Conservation (phyloP, 2,329 filamentous ascomycete genomes). For the Nakataea oryzae region DNA sequence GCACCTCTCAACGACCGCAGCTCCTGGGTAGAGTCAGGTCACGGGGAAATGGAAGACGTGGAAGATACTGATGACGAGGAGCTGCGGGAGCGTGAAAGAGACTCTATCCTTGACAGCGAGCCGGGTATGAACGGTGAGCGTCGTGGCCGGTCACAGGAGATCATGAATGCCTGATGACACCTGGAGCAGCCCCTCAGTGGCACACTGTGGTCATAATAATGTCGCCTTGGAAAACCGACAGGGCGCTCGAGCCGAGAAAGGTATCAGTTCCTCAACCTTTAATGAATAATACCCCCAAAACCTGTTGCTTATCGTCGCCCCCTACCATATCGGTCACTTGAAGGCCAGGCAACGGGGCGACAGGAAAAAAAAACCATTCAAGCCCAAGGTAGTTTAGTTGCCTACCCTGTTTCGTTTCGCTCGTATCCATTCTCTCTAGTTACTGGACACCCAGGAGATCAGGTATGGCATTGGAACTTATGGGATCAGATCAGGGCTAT, state of each 20-base stretch:
- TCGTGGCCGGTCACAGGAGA: conserved; percentile 44
- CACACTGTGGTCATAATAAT: neutral
- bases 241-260: neutral
- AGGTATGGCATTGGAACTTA: neutral
- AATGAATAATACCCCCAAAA: neutral
- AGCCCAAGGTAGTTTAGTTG: no score
- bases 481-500: neutral
- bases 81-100: conserved; percentile 15
- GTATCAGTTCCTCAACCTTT: neutral
- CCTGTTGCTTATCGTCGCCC: neutral
- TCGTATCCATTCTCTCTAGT: neutral
- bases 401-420: neutral
- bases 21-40: conserved; percentile 71
- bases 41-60: conserved; percentile 53
- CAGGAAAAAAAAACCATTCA: neutral
- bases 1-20: conserved; percentile 66
- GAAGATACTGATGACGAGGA: conserved; percentile 49
- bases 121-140: conserved; percentile 43
- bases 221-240: neutral
- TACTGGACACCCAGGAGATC: neutral
- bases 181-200: neutral
- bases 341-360: no score
- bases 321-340: no score
- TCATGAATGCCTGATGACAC: conserved; percentile 30
- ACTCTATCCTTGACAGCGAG: conserved; percentile 41